These are phyloP conservation scores for Lachnellula hyalina DNA, from an alignment of 2,329 filamentous ascomycete genomes.

Conservation along the genomic window DNA sequence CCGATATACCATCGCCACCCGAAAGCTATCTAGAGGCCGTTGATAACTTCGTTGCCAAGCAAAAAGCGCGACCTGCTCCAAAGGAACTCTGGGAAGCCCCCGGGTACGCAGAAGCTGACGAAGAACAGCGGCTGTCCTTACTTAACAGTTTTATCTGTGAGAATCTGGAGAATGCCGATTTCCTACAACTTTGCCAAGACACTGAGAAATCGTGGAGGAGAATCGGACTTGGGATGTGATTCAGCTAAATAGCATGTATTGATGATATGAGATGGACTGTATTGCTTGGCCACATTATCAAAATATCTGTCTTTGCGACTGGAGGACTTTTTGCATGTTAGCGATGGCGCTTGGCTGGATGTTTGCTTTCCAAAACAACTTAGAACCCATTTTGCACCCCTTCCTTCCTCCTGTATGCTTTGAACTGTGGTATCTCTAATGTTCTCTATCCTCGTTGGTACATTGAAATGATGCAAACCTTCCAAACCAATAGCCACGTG, in stretches of 20 bases:
- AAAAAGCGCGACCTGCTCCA: slow-evolving; percentile 20
- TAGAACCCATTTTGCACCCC: background rate
- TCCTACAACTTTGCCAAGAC: slow-evolving; percentile 46
- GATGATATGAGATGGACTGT: background rate
- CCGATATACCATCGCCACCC: slow-evolving; percentile 9
- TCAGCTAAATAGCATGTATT: background rate
- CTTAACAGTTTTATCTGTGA: slow-evolving; percentile 46
- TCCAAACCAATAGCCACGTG: background rate
- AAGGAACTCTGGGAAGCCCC: slow-evolving; percentile 25
- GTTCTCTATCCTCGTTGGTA: too few relatives aligned
- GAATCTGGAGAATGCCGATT: slow-evolving; percentile 44
- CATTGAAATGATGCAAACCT: background rate
- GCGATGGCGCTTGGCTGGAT: background rate
- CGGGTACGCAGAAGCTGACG: slow-evolving; percentile 24
- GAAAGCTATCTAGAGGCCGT: slow-evolving; percentile 17
- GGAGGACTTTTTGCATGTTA: background rate
- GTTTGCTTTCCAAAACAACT: background rate
- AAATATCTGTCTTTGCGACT: background rate
- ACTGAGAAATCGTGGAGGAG: slow-evolving; percentile 44
- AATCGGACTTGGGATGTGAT: slow-evolving; percentile 38
- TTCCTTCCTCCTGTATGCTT: background rate
- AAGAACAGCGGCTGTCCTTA: slow-evolving; percentile 36
- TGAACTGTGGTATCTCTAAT: background rate
- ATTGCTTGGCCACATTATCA: background rate
- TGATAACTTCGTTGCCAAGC: slow-evolving; percentile 21